Conservation (phyloP, 1,139 yeast species). For the Spathaspora sp. region DNA sequence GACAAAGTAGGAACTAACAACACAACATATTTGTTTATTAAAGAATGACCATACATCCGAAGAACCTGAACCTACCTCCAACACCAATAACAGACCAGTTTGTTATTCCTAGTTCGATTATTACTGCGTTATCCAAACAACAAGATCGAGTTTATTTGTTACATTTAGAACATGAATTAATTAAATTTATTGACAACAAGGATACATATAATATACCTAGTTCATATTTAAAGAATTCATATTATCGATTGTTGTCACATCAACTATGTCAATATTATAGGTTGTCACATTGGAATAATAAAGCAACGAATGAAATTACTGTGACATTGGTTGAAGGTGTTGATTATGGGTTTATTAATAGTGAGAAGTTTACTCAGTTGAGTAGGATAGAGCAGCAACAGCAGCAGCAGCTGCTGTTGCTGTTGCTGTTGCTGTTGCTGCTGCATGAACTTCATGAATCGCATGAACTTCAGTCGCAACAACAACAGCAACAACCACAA, state of each 20-base stretch:
- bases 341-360: constrained; percentile 18
- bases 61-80: neutral
- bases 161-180: constrained; percentile 49
- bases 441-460: no score
- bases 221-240: constrained; percentile 57
- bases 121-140: constrained; percentile 43
- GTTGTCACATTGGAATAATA: constrained; percentile 34
- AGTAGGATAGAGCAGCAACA: constrained; percentile 9
- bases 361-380: constrained; percentile 9
- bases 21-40: no score
- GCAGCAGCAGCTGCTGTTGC: no score
- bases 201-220: constrained; percentile 19
- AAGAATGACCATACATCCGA: neutral
- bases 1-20: neutral
- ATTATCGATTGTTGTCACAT: constrained; percentile 63
- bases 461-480: no score
- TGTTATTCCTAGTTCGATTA: constrained; percentile 18
- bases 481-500: constrained; percentile 5
- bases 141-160: constrained; percentile 54
- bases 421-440: no score
- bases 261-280: constrained; percentile 68
- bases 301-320: constrained; percentile 24
- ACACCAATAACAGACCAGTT: neutral
- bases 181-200: constrained; percentile 37
- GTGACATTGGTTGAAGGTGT: constrained; percentile 21